Conservation (phyloP, 192 early-diverging fungal species). For the Phlyctochytrium planicorne region DNA sequence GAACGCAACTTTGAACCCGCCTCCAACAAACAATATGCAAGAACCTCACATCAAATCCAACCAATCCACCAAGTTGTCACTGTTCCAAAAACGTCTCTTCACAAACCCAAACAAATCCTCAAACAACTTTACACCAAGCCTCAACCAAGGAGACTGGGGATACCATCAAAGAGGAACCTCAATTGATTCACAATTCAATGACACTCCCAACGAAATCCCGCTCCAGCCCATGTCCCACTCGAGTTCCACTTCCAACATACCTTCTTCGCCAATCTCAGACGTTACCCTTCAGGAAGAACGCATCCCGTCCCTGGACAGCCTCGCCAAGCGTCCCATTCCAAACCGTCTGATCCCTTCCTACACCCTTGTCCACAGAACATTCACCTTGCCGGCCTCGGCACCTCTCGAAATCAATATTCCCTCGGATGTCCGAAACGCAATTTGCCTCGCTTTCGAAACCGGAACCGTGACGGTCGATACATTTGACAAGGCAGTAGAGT, state of each 20-base stretch:
- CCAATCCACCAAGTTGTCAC: background rate
- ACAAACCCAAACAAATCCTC: background rate
- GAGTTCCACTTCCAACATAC: background rate
- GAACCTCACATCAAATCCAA: background rate
- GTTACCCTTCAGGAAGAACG: background rate
- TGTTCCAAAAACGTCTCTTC: too few relatives aligned
- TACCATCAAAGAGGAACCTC: background rate
- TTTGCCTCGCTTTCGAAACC: background rate
- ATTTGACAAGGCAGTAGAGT: slow-evolving; percentile 1
- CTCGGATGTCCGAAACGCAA: background rate
- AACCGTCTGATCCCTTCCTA: background rate
- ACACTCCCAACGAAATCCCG: background rate
- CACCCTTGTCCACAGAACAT: background rate
- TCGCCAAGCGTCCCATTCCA: background rate
- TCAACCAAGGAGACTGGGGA: background rate
- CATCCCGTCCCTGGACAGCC: background rate
- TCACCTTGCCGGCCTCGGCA: background rate
- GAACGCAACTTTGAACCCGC: background rate
- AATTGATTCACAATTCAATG: background rate
- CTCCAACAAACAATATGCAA: background rate
- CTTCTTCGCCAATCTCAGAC: background rate
- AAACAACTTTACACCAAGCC: background rate
- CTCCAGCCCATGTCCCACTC: background rate
- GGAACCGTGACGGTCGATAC: background rate
- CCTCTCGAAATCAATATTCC: slow-evolving; percentile 3